Base-by-base conservation (phyloP, 257 asterid genomes). In the Capsicum pubescens region DNA sequence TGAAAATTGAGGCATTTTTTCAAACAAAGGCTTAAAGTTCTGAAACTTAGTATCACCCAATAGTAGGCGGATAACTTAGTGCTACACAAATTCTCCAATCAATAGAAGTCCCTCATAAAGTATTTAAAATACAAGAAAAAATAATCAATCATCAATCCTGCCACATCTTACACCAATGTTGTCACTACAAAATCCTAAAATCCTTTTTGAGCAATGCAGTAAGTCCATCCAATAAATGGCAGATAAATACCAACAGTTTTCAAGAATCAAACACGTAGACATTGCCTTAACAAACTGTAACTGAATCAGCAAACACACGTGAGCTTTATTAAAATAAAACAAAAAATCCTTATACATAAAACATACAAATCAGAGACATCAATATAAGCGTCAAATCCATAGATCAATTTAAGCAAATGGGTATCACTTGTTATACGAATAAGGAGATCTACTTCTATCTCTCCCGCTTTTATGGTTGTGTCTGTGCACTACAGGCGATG, bases 341-440 rank as follows among this genome's bases (percentile, higher is more conserved):
- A 48, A 60, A 13, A 46, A 21, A n/a, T 68, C 15, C 39, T 57
- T 54, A 70, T 21, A 82, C 19, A 74, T n/a, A 86, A 14, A 78
- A 52, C 59, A 60, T 44, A 32, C 68, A 10, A 64, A 68, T 42
- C 85, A 82, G 35, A 35, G 35, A 11, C 50, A 82, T 52, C 14
- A 52, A 32, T 57, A 52, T 52, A 52, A 35, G 54, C 17, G 54
- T 82, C 80, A 67, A 82, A 70, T 35, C 68, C 64, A 68, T 58
- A 36, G 50, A 55, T 44, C 70, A 42, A 55, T 69, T 36, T 82
- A 68, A 85, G 98, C 57, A 88, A 91, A 90, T 90, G 91, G 95
- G 97, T 95, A 97, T 90, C 96, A 97, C 99, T 98, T 97, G 95
- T 93, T 97, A 84, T 86, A 16, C 70, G 93, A 90, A 91, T 91